Base-by-base conservation (phyloP, 2,329 filamentous ascomycete genomes). In the Colletotrichum cuscutae region DNA sequence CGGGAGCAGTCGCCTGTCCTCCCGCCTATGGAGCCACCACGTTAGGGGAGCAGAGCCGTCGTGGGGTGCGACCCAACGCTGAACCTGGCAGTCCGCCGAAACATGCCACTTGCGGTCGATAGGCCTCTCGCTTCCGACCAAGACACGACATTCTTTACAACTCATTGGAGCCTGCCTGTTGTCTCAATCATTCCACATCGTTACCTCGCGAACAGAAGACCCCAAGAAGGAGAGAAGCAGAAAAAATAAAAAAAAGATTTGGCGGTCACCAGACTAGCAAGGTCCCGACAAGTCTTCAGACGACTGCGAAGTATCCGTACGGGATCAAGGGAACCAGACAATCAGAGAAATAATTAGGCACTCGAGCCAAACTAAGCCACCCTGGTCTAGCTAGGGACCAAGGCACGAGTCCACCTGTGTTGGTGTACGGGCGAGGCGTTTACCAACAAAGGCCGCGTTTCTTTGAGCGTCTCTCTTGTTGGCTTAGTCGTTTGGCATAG, bases 181-280 rank as follows among this genome's bases (percentile, higher is more conserved):
- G 66, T 72, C 46, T 70, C 66, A 52, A 46, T 59, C 56, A 71
- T 72, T 72, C 71, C 71, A 72, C 60, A 28, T 61, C 42, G 66
- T 65, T 61, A 42, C 66, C 61, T 65, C 56, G 71, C 60, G 66
- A 71, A 72, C 59, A 32, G 52, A 57, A 32, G 13, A 22, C 53
- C 9, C 26, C 12, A 22, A 13, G 56, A 54, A 15, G 28, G 13
- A 56, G 19, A 42, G 15, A 42, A 42, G 37, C 15, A 42, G n/a
- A 11, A 15, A 32, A 58, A 24, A 15, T 11, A 30, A 26, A 4
- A 30, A 49, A 56, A 26, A 59, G 37, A 13, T 49, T n/a, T 30
- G 30, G 57, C 56, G 57, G 59, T n/a, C 53, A 72, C 53, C 22
- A 64, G 59, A 28, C 59, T 61, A 13, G 15, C 28, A n/a, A 68